Evolutionary conservation across 352 stramenopile genomes (phyloP).

Genomic region (Poterioochromonas sp.): DNA sequence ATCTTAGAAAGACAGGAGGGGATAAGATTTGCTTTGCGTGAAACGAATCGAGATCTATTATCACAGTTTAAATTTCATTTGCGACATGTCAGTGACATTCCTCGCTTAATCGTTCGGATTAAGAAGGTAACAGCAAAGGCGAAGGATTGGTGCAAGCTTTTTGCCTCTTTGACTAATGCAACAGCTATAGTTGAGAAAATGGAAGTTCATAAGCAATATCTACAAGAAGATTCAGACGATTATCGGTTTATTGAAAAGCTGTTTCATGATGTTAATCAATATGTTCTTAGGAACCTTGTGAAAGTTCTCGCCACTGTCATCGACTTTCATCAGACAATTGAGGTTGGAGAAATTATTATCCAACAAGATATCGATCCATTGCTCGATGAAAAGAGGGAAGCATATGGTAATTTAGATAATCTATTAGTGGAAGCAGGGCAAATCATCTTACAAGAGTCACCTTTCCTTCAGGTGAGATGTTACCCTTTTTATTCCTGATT

Average conservation of each 20-base stretch:
- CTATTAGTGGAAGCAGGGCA: background rate
- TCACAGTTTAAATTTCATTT: background rate
- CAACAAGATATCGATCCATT: background rate
- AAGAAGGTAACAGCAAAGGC: conserved; percentile 19
- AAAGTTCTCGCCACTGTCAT: background rate
- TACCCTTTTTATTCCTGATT: background rate
- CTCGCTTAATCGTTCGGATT: conserved; percentile 7
- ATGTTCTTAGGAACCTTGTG: background rate
- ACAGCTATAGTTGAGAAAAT: background rate
- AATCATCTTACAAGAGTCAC: background rate
- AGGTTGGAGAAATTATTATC: background rate
- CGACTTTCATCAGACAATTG: background rate
- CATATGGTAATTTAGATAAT: background rate
- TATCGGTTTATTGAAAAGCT: background rate
- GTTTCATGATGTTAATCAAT: background rate
- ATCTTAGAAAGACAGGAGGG: conserved; percentile 25
- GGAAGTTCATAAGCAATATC: background rate
- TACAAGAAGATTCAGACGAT: background rate
- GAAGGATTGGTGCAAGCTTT: conserved; percentile 19
- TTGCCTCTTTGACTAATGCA: background rate
- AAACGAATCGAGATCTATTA: background rate
- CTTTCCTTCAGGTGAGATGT: background rate
- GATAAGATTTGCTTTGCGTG: background rate
- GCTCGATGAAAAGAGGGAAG: background rate
- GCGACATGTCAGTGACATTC: conserved; percentile 16